Evolutionary conservation across 441 rosid species (phyloP), one percentile per base, ranked within the genome.

Genomic region (Gossypium armourianum): DNA sequence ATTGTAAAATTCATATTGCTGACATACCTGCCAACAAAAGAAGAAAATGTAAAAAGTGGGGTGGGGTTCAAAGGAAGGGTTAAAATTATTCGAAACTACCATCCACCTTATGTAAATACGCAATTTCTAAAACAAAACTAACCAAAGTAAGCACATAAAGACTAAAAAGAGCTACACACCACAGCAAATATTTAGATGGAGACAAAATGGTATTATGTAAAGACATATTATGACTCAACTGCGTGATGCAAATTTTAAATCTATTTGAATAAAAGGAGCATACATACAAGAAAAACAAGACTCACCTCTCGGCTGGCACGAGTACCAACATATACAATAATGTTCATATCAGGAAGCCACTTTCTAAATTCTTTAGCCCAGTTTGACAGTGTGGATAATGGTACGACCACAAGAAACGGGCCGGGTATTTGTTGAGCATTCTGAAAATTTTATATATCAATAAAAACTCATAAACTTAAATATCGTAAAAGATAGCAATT

Each of bases 311-410:
- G 85, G 83, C 99, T 96, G 19, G 99, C 96, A 55, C 99, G 96
- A 26, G 98, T 93, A 75, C 98, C 99, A 74, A 96, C 98, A 74
- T 96, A 96, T 19, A 96, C 91, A 77, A 96, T 93, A 64, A 96
- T 78, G 77, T 96, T 96, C 87, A 90, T 82, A 78, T 83, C 89
- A 19, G 98, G 98, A 84, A 96, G 97, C 99, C 99, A 96, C 84
- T 93, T 96, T 71, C 93, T 84, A 73, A 96, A 92, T 84, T 96
- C 99, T 85, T 96, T 96, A 1, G 99, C 99, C 99, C 99, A 96
- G 72, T 96, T 96, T 57, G 99, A 91, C 82, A 96, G 77, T 47
- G 99, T 96, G 72, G 99, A 96, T 76, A 96, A 81, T 4, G 99
- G 99, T 58, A 96, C 99, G 63, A 93, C 98, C 66, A 93, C 98